A percentile compares a stretch with the other conserved stretches of the same genome.
Evolutionary conservation across 1,284 basidiomycete genomes (phyloP).

Genomic region (Cryptococcus sp.): DNA sequence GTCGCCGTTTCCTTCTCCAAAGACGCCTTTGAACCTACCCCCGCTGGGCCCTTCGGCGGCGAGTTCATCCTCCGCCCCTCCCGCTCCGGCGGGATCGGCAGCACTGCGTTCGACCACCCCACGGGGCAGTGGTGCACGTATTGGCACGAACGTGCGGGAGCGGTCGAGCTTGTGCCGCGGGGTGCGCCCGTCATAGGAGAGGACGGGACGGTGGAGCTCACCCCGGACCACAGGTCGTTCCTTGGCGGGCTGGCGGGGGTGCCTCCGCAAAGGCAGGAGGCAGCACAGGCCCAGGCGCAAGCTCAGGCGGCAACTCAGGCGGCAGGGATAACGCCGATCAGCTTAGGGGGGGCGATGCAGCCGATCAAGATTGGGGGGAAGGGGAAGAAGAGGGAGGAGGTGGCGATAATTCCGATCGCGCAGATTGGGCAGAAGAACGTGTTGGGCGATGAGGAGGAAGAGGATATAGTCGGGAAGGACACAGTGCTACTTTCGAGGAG

Average conservation of each 20-base stretch:
- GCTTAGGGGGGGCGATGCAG: slow-evolving; percentile 19
- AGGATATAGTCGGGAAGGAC: slow-evolving; percentile 51
- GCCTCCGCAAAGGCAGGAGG: not conserved
- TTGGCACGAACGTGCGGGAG: slow-evolving; percentile 40
- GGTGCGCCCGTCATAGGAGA: slow-evolving; percentile 21
- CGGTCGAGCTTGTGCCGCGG: slow-evolving; percentile 27
- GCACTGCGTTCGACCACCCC: slow-evolving; percentile 53
- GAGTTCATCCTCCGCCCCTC: slow-evolving; percentile 33
- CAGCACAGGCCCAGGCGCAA: not conserved
- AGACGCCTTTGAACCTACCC: slow-evolving; percentile 71
- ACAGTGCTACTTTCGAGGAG: slow-evolving; percentile 47
- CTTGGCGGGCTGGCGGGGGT: slow-evolving; percentile 36
- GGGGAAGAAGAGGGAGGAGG: slow-evolving; percentile 30
- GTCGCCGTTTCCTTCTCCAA: slow-evolving; percentile 86
- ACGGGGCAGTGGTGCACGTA: slow-evolving; percentile 53
- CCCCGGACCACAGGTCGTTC: slow-evolving; percentile 25
- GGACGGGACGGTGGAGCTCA: slow-evolving; percentile 18
- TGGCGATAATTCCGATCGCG: slow-evolving; percentile 35
- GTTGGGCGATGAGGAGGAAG: slow-evolving; percentile 61
- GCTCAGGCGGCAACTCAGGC: not conserved
- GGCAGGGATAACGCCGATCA: slow-evolving; percentile 11
- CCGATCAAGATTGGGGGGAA: slow-evolving; percentile 42
- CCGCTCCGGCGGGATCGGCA: slow-evolving; percentile 39
- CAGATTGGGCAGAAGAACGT: slow-evolving; percentile 33
- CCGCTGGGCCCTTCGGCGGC: slow-evolving; percentile 52